These are phyloP conservation scores for Neofusicoccum cordaticola DNA, from an alignment of 2,329 filamentous ascomycete genomes.

Conservation along the genomic window DNA sequence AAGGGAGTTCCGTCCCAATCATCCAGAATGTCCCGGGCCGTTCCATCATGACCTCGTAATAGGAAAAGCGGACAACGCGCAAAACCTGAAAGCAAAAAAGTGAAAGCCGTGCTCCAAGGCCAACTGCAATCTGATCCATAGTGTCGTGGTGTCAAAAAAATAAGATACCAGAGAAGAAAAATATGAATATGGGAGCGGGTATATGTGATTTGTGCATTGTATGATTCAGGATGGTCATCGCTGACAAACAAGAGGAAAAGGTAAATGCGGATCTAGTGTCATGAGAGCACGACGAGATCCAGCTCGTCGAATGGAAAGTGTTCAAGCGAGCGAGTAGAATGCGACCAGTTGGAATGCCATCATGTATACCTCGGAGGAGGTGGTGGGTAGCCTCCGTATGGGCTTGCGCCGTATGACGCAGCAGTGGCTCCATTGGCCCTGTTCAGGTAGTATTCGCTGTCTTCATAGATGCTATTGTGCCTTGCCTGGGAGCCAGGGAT, in stretches of 20 bases:
- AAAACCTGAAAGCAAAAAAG: not conserved
- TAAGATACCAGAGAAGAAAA: not conserved
- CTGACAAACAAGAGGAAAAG: not conserved
- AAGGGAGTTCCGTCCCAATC: not conserved
- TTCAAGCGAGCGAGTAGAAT: not conserved
- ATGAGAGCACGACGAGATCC: not conserved
- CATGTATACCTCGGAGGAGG: constrained; percentile 10
- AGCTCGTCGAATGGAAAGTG: not conserved
- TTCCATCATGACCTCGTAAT: constrained; percentile 6
- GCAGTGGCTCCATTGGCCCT: not conserved
- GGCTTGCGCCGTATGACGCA: not conserved
- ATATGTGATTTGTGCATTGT: constrained; percentile 6
- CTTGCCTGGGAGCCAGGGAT: not conserved
- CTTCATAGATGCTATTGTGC: constrained; percentile 9
- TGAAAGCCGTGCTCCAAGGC: constrained; percentile 5
- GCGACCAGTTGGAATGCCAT: not conserved
- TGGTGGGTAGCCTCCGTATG: constrained; percentile 11
- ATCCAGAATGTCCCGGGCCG: constrained; percentile 3
- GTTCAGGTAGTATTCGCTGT: not conserved
- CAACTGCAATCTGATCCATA: not conserved
- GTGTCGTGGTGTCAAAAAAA: not conserved
- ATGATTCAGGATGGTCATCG: not conserved
- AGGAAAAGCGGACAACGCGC: not conserved
- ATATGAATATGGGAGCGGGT: constrained; percentile 4
- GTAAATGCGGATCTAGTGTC: not conserved